Evolutionary conservation across 2,329 filamentous ascomycete genomes (phyloP).

Genomic region (Chrysosporium queenslandicum): DNA sequence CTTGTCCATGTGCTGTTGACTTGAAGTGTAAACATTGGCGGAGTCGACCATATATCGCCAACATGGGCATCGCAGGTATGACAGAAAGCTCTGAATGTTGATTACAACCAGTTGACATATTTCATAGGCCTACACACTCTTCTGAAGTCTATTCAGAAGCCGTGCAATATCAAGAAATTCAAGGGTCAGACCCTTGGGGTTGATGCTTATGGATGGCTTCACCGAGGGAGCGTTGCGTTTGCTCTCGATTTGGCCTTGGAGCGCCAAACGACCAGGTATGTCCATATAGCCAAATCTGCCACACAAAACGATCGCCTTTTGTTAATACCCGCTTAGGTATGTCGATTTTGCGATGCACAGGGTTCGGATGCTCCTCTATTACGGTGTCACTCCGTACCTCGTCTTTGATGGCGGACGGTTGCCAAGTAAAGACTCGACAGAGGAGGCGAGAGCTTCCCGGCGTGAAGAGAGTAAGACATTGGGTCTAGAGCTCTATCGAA

Average conservation of each 20-base stretch:
- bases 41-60: slow-evolving; percentile 9
- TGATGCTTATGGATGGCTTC: slow-evolving; percentile 96
- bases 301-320: background rate
- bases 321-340: slow-evolving; percentile 48
- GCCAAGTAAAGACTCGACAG: slow-evolving; percentile 84
- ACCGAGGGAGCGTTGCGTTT: slow-evolving; percentile 82
- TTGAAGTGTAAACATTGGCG: slow-evolving; percentile 12
- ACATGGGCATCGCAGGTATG: slow-evolving; percentile 40
- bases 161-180: slow-evolving; percentile 76
- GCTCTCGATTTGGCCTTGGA: slow-evolving; percentile 81
- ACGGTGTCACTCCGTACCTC: slow-evolving; percentile 85
- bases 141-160: slow-evolving; percentile 91
- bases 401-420: slow-evolving; percentile 95
- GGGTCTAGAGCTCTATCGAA: slow-evolving; percentile 68
- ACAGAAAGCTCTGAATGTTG: background rate
- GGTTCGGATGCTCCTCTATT: slow-evolving; percentile 87
- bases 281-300: slow-evolving; percentile 13
- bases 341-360: slow-evolving; percentile 83
- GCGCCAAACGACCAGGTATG: slow-evolving; percentile 77
- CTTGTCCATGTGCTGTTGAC: background rate
- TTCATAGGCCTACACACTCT: slow-evolving; percentile 68
- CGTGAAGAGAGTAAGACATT: slow-evolving; percentile 65
- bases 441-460: slow-evolving; percentile 62
- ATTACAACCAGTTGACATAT: background rate
- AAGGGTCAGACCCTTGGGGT: slow-evolving; percentile 82